A percentile compares a stretch with the other conserved stretches of the same genome.
phyloP scores from a whole-genome alignment of 192 early-diverging fungal genomes.

The Coemansia sp. region DNA sequence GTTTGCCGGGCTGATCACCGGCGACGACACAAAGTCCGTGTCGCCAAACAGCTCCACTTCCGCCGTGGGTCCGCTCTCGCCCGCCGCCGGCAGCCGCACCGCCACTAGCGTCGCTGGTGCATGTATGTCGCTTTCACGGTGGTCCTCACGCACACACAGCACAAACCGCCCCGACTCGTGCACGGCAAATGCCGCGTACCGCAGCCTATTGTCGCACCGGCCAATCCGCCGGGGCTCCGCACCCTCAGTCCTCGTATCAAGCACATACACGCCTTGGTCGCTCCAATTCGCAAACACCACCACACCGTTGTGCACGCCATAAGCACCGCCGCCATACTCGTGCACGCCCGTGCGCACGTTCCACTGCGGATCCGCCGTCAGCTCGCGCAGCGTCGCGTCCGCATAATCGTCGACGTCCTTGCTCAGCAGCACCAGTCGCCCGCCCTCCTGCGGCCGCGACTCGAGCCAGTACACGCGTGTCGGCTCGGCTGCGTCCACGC shows the following conservation, averaged over 20 bases:
- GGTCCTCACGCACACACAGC: constrained; percentile 68
- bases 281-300: constrained; percentile 62
- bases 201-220: constrained; percentile 41
- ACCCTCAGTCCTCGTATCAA: constrained; percentile 22
- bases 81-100: constrained; percentile 37
- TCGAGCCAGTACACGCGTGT: constrained; percentile 46
- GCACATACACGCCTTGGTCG: constrained; percentile 56
- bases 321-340: constrained; percentile 72
- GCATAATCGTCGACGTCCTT: constrained; percentile 28
- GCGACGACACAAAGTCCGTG: constrained; percentile 64
- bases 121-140: constrained; percentile 53
- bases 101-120: constrained; percentile 54
- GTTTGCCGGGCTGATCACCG: constrained; percentile 53
- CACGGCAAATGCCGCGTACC: constrained; percentile 65
- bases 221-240: constrained; percentile 41
- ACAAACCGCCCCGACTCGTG: constrained; percentile 54
- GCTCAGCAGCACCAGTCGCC: constrained; percentile 31
- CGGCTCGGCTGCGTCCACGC: constrained; percentile 24
- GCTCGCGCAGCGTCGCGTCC: constrained; percentile 17
- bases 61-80: not conserved
- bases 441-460: constrained; percentile 36
- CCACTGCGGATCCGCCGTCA: constrained; percentile 44
- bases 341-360: constrained; percentile 67
- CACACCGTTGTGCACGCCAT: constrained; percentile 53
- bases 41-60: constrained; percentile 52